A percentile compares a stretch with the other conserved stretches of the same genome.
phyloP scores from a whole-genome alignment of 768 basidiomycete species.

The Mycena indigotica region DNA sequence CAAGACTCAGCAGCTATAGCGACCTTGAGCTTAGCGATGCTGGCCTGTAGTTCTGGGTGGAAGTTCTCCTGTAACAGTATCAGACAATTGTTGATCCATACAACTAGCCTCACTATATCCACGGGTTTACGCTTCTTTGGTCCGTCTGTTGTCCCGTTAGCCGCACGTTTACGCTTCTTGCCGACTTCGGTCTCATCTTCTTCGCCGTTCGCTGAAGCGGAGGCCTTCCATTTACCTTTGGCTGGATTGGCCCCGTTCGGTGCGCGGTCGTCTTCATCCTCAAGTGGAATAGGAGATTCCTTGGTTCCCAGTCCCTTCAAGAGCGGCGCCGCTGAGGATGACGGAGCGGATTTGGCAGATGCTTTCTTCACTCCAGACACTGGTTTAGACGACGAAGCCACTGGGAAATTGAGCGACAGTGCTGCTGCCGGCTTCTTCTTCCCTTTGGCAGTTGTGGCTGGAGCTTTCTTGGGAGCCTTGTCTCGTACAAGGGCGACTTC shows the following conservation, averaged over 20 bases:
- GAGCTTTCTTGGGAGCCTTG: slow-evolving; percentile 66
- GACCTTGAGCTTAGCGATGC: slow-evolving; percentile 60
- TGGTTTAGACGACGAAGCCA: slow-evolving; percentile 18
- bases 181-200: slow-evolving; percentile 30
- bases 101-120: slow-evolving; percentile 51
- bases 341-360: slow-evolving; percentile 13
- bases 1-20: slow-evolving; percentile 71
- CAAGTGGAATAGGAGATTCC: slow-evolving; percentile 50
- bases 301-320: slow-evolving; percentile 41
- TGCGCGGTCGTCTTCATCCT: slow-evolving; percentile 40
- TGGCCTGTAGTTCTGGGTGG: slow-evolving; percentile 66
- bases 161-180: slow-evolving; percentile 58
- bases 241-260: background rate
- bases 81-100: background rate
- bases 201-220: slow-evolving; percentile 2
- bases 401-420: too few species aligned
- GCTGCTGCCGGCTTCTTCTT: slow-evolving; percentile 44
- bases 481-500: slow-evolving; percentile 86
- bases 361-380: slow-evolving; percentile 3
- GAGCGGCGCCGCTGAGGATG: too few species aligned
- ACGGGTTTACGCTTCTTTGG: slow-evolving; percentile 75
- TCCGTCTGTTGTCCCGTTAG: slow-evolving; percentile 52
- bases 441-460: slow-evolving; percentile 41
- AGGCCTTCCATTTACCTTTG: slow-evolving; percentile 15
- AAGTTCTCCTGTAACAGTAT: slow-evolving; percentile 55